Evolutionary conservation across 495 filamentous ascomycete species (phyloP), one percentile per base, ranked within the genome.

Genomic region (Penicillium daleae): DNA sequence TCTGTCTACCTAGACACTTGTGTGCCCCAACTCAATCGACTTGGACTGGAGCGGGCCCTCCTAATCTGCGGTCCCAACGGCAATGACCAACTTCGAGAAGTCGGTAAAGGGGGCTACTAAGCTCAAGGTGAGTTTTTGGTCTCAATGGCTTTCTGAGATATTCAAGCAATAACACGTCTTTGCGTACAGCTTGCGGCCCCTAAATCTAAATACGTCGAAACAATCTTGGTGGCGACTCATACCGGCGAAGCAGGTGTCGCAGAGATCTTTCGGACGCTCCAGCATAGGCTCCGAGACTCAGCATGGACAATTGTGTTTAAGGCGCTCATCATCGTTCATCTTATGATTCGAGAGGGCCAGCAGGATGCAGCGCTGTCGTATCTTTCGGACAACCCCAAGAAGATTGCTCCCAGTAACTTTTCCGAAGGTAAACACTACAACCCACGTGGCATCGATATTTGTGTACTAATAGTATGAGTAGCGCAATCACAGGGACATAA

Each of bases 301-400:
- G 96, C 93, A 86, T 99, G 95, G 95, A 98, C 96, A 9, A 87
- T 91, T 32, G 92, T 94, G 58, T 97, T 97, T 87, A 99, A 99
- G 77, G 86, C 89, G 56, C 83, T 99, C 57, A 97, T 99, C 63
- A 93, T 96, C 6, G 86, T 97, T 39, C 95, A 99, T 73, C 80
- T 98, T 42, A 97, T 99, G 94, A 93, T 99, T 63, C 86, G 95
- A 61, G 95, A 99, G 77, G 95, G 95, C 17, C 92, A 94, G 72
- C 85, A 86, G 42, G 92, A 97, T 73, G 90, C 92, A 26, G 96
- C 96, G 7, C 80, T 99, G 57, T 83, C 87, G 53, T 97, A 91
- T 70, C 85, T 99, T 24, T 85, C 93, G 22, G 89, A 92, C 63
- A 89, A 94, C 70, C 89, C 91, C 63, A 88, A 88, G 63, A 87